phyloP scores from a whole-genome alignment of 495 filamentous ascomycete genomes.

The Aspergillus bridgeri region DNA sequence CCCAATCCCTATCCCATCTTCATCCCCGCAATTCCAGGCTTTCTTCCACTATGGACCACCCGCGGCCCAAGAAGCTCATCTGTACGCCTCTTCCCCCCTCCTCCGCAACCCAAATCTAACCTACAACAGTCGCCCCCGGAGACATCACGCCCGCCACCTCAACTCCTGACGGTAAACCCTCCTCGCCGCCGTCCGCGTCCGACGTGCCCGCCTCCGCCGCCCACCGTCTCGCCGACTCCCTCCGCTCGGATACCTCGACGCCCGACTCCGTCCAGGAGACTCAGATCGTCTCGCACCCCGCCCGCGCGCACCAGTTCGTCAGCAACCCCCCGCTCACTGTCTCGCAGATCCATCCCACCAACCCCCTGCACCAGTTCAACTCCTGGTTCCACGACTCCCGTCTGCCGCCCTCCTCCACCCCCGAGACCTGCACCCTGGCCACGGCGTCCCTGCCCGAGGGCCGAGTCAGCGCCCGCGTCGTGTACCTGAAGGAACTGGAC shows the following conservation, averaged over 20 bases:
- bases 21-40: neutral
- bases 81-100: conserved; percentile 26
- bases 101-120: conserved; percentile 12
- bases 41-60: conserved; percentile 6
- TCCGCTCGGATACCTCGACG: conserved; percentile 35
- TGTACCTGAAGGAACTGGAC: conserved; percentile 82
- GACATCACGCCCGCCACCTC: conserved; percentile 27
- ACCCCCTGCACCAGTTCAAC: conserved; percentile 80
- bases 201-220: conserved; percentile 31
- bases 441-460: conserved; percentile 85
- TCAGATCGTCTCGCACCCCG: conserved; percentile 36
- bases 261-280: conserved; percentile 35
- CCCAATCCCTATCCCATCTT: neutral
- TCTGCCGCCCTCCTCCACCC: conserved; percentile 56
- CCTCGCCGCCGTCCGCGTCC: conserved; percentile 7
- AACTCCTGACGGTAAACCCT: conserved; percentile 15
- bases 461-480: conserved; percentile 74
- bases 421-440: conserved; percentile 71
- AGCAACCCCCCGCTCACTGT: conserved; percentile 44
- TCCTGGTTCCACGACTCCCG: conserved; percentile 77
- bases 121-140: conserved; percentile 41
- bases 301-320: conserved; percentile 46
- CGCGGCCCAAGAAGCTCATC: conserved; percentile 45
- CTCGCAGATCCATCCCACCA: conserved; percentile 37
- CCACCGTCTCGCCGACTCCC: conserved; percentile 23